Conservation (phyloP, 768 basidiomycete species). For the Auriscalpium vulgare region DNA sequence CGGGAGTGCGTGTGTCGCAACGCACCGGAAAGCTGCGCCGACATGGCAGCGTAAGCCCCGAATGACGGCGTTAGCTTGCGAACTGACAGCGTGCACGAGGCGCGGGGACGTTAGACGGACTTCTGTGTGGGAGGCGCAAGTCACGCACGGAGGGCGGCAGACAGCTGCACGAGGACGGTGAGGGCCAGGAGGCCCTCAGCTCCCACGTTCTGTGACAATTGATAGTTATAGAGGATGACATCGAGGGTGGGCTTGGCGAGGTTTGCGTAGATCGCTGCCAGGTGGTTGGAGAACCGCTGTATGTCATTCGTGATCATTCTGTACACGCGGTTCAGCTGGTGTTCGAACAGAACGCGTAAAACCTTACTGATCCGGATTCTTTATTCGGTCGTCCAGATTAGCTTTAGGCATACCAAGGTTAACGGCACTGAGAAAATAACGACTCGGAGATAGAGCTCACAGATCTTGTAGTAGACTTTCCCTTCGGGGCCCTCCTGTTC, state of each 20-base stretch:
- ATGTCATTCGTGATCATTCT: constrained; percentile 97
- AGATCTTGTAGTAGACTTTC: constrained; percentile 91
- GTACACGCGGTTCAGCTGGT: background rate
- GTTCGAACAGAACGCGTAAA: background rate
- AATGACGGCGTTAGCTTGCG: constrained; percentile 87
- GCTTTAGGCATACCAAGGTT: constrained; percentile 33
- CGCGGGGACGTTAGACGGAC: background rate
- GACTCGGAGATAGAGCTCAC: constrained; percentile 32
- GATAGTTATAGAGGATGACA: constrained; percentile 92
- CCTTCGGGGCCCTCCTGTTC: constrained; percentile 55
- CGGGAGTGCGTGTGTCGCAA: constrained; percentile 90
- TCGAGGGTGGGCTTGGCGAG: constrained; percentile 91
- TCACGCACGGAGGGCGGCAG: constrained; percentile 70
- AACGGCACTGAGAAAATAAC: background rate
- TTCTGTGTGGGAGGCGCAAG: background rate
- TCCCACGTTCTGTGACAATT: constrained; percentile 88
- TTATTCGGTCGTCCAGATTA: constrained; percentile 91
- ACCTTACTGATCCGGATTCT: constrained; percentile 85
- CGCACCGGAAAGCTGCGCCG: constrained; percentile 82
- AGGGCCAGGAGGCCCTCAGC: constrained; percentile 84
- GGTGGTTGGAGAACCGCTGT: constrained; percentile 81
- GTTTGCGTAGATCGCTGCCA: constrained; percentile 92
- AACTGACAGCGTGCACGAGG: constrained; percentile 37
- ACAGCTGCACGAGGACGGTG: constrained; percentile 76
- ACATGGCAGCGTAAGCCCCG: constrained; percentile 82